phyloP scores from a whole-genome alignment of 1,284 basidiomycete species.

The Lentinus polychrous region DNA sequence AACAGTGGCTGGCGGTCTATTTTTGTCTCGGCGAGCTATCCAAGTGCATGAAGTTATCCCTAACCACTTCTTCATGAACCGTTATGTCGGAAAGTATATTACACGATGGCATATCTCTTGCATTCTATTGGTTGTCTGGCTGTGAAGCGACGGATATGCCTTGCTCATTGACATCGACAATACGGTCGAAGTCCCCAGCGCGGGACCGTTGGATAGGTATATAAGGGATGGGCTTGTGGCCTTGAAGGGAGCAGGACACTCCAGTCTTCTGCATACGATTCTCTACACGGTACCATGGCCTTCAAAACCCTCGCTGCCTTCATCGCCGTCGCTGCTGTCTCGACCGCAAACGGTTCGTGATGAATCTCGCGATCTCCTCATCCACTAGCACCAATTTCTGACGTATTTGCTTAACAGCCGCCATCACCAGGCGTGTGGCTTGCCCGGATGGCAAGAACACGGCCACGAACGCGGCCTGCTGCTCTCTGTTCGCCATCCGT shows the following conservation, averaged over 20 bases:
- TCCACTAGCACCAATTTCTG: not conserved
- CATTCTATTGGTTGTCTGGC: not conserved
- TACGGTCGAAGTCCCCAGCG: not conserved
- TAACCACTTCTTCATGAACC: not conserved
- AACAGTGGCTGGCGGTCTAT: not conserved
- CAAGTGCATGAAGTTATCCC: not conserved
- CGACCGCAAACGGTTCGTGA: conserved; percentile 7
- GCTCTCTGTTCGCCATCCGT: conserved; percentile 4
- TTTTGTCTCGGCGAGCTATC: not conserved
- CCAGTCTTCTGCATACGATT: conserved; percentile 2
- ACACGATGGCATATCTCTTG: conserved; percentile 1
- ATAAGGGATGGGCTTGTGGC: not conserved
- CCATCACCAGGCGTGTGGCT: conserved; percentile 6
- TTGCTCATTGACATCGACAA: not conserved
- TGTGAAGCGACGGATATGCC: not conserved
- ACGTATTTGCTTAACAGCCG: conserved; percentile 1
- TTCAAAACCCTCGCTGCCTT: conserved; percentile 10
- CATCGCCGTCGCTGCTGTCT: conserved; percentile 7
- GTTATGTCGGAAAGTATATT: not conserved
- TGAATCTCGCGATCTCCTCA: not conserved
- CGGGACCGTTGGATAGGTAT: conserved; percentile 3
- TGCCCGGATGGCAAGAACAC: conserved; percentile 13
- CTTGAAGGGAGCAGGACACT: conserved; percentile 6
- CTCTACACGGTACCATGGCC: conserved; percentile 8
- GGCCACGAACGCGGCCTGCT: conserved; percentile 24